phyloP scores from a whole-genome alignment of 2,329 filamentous ascomycete species.

The Fusarium chaquense region DNA sequence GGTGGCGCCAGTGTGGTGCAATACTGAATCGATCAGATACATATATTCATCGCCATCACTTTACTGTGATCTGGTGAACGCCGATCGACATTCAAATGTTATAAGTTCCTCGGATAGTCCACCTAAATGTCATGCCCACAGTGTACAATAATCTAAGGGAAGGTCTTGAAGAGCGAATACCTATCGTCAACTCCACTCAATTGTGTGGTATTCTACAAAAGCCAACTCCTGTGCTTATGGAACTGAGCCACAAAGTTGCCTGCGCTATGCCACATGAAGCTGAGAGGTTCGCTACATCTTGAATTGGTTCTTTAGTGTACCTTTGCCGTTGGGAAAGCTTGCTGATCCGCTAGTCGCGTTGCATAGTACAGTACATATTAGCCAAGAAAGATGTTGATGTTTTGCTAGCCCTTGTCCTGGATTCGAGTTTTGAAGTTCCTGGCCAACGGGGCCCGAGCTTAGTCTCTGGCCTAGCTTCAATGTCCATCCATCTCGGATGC shows the following conservation, averaged over 20 bases:
- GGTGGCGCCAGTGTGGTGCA: slow-evolving; percentile 12
- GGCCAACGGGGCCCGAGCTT: slow-evolving; percentile 30
- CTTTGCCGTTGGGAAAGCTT: slow-evolving; percentile 22
- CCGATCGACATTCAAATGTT: background rate
- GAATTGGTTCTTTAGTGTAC: slow-evolving; percentile 18
- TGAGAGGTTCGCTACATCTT: slow-evolving; percentile 1
- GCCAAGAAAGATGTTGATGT: slow-evolving; percentile 14
- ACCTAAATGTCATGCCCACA: background rate
- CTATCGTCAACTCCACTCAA: background rate
- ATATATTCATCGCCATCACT: slow-evolving; percentile 5
- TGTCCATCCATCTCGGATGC: slow-evolving; percentile 25
- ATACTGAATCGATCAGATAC: slow-evolving; percentile 10
- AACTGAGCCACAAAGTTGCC: slow-evolving; percentile 24
- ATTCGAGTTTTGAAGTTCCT: slow-evolving; percentile 27
- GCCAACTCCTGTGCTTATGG: background rate
- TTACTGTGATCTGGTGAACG: background rate
- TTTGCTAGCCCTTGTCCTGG: slow-evolving; percentile 10
- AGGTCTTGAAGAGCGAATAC: background rate
- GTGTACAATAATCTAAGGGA: background rate
- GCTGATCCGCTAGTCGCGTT: slow-evolving; percentile 14
- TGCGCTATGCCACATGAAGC: slow-evolving; percentile 15
- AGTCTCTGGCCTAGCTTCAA: slow-evolving; percentile 27
- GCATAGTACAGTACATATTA: background rate
- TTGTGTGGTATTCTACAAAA: background rate
- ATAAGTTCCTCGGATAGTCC: background rate